A percentile compares a stretch with the other conserved stretches of the same genome.
These are phyloP conservation scores for Gryganskiella cystojenkinii DNA, from an alignment of 192 early-diverging fungal species.

Conservation along the genomic window DNA sequence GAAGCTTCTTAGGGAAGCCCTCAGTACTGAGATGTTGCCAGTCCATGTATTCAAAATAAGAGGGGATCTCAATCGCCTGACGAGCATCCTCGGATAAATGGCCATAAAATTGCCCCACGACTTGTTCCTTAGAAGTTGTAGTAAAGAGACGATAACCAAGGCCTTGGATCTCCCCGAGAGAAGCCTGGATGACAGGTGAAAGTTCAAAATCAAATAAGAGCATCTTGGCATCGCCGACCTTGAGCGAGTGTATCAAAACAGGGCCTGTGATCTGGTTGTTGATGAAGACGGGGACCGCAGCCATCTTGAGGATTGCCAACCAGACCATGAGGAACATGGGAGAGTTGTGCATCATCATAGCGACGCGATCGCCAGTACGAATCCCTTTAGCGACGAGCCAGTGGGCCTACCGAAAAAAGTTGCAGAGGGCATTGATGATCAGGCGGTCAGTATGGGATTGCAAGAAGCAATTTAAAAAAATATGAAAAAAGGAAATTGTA, in stretches of 20 bases:
- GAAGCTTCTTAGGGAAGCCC: slow-evolving; percentile 20
- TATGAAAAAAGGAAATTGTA: neutral
- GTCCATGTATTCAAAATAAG: slow-evolving; percentile 46
- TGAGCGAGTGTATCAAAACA: slow-evolving; percentile 55
- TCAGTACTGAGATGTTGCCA: slow-evolving; percentile 31
- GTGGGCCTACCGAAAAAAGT: slow-evolving; percentile 18
- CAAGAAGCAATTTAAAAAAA: neutral
- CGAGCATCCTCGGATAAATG: slow-evolving; percentile 30
- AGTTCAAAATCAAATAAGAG: slow-evolving; percentile 57
- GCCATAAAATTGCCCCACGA: slow-evolving; percentile 21
- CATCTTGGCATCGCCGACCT: slow-evolving; percentile 47
- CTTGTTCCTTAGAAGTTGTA: slow-evolving; percentile 29
- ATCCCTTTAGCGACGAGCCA: slow-evolving; percentile 39
- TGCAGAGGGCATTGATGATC: neutral
- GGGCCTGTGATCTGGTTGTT: slow-evolving; percentile 65
- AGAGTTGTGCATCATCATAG: slow-evolving; percentile 69
- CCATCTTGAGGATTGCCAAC: slow-evolving; percentile 69
- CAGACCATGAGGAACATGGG: slow-evolving; percentile 64
- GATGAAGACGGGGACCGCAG: slow-evolving; percentile 63
- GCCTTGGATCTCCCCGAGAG: slow-evolving; percentile 21
- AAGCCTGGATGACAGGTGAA: slow-evolving; percentile 28
- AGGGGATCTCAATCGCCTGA: slow-evolving; percentile 33
- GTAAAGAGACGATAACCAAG: slow-evolving; percentile 36
- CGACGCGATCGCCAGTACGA: slow-evolving; percentile 52
- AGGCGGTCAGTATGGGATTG: neutral